Evolutionary conservation across 768 basidiomycete species (phyloP), one percentile per base, ranked within the genome.

Genomic region (Termitomyces sp.): DNA sequence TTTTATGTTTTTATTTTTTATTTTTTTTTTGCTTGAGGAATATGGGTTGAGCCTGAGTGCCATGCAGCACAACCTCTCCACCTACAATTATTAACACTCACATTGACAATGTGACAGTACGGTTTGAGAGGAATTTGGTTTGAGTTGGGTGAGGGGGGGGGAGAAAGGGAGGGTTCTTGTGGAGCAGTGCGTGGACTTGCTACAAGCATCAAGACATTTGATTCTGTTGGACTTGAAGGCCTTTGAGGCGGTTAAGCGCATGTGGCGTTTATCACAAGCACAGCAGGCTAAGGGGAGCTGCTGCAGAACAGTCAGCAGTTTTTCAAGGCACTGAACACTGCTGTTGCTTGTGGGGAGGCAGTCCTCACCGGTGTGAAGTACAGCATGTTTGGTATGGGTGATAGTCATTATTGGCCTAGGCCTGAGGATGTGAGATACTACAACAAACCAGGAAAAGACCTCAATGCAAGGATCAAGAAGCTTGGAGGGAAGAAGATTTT

Each of bases 341-440:
- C 85, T 7, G 75, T 77, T 2, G 73, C 77, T 12, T 76, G 77
- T n/a, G 83, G 83, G 20, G 87, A 88, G 54, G 78, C 75, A 55
- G 76, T 81, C 6, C 76, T 94, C 45, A 61, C 75, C 54, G 87
- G 86, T 61, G 76, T 94, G 59, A 87, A 83, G 68, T 91, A 84
- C 72, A 74, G 88, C 55, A 94, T 98, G 46, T 97, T 98, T 65
- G 96, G 80, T 51, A 89, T 99, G 86, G 97, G 97, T 61, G 97
- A 99, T 72, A 95, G 91, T 70, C 95, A 97, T 74, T 99, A 99
- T 76, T 99, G 97, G 97, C 97, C 97, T 9, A 84, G 97, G 44
- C 82, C 91, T 16, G 95, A 98, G 72, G 97, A 98, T 68, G 88
- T 88, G n/a, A 91, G 93, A 66, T 98, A 96, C 73, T 99, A 98